Evolutionary conservation across 129 eudicot species (phyloP), one percentile per base, ranked within the genome.

Genomic region (Centella asiatica): DNA sequence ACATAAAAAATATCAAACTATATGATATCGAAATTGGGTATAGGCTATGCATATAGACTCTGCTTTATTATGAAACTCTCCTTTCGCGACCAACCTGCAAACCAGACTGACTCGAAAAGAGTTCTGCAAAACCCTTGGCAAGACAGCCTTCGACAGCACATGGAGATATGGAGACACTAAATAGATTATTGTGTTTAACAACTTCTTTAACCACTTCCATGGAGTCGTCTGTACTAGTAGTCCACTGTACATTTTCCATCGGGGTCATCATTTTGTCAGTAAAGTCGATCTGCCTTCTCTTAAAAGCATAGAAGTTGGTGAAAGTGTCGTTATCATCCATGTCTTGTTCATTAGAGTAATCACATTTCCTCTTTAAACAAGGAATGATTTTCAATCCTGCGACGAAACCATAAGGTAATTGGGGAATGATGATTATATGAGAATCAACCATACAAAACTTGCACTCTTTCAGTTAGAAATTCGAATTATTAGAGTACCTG

Each of bases 111-210:
- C 76, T 64, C 0, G 90, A 77, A 37, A 87, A 74, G 34, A 92
- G 90, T 28, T 85, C 96, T 0, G 95, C 94, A 68, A 92, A 82
- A 19, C 98, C 95, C 77, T 84, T 92, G 15, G 95, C 73, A 44
- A 90, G 81, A 69, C 88, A 84, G 39, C 96, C 94, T 76, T 92
- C 99, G 33, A 92, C 80, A 12, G 90, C 87, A 82, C 96, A 87
- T 0, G 75, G 78, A 55, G 88, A 64, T 66, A 69, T 83, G 48
- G 76, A 57, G 57, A 76, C 60, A 76, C 80, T 56, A 49, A 68
- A 51, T 17, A 65, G 70, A 47, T 62, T 72, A 56, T 63, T 72
- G 10, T 49, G 39, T n/a, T n/a, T n/a, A n/a, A n/a, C n/a, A n/a
- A n/a, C n/a, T 24, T 67, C 72, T 50, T 68, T 78, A 50, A 61